Evolutionary conservation across 306 rosid genomes (phyloP), one percentile per base, ranked within the genome.

Genomic region (Prunus dulcis): DNA sequence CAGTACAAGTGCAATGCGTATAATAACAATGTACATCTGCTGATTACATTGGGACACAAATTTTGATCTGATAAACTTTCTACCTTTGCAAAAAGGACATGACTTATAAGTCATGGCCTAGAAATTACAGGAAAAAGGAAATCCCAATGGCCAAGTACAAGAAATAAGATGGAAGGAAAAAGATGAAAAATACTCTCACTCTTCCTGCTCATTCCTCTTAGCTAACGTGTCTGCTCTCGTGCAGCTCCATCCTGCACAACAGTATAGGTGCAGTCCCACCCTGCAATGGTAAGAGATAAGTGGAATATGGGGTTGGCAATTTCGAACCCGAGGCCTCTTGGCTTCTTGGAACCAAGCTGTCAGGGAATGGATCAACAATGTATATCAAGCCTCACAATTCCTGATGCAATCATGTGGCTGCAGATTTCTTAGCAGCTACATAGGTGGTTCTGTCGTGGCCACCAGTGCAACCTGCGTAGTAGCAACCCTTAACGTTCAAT

Each of bases 401-500:
- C 75, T 72, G 60, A 32, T 64, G 56, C 10, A 2, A 53, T 88
- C 82, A 83, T 12, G 79, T 76, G 6, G 51, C 55, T 65, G 86
- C 18, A 41, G 78, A 62, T 85, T 88, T 88, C 76, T 61, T 65
- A 47, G 70, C 68, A 47, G 70, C 30, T n/a, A 86, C 61, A 68
- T 80, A 72, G 55, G 38, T 74, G 46, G 27, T 68, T 86, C 85
- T 83, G 9, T 87, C 85, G 0, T 75, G 50, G 22, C 88, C 82
- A 8, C 91, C 32, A 3, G 25, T 6, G 74, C 85, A 78, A 12
- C 82, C 74, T 69, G 86, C 77, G 63, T 84, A 52, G 66, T 93
- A 93, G 75, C 88, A 88, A 3, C 93, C 84, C 61, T 74, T 84
- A 67, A 86, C 83, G 25, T 84, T 83, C 53, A 93, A 38, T 18